phyloP scores from a whole-genome alignment of 2,329 filamentous ascomycete species.

The Rhinocladiella mackenziei region DNA sequence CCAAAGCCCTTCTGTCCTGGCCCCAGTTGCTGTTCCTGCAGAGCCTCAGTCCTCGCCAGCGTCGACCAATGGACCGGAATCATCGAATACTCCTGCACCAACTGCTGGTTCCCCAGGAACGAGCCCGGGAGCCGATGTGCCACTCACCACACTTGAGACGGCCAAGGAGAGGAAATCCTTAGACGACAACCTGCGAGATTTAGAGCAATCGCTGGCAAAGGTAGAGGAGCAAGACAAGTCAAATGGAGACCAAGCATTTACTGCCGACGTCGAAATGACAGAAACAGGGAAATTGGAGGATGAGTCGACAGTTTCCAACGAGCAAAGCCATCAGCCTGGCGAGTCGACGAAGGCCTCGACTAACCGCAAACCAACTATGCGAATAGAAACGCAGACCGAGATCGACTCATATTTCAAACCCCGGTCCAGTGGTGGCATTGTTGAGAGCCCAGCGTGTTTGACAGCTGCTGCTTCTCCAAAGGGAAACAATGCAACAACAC shows the following conservation, averaged over 20 bases:
- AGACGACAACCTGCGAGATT: conserved; percentile 12
- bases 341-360: neutral
- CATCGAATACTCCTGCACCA: conserved; percentile 66
- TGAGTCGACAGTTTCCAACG: neutral
- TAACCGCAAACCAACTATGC: conserved; percentile 20
- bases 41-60: conserved; percentile 48
- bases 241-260: neutral
- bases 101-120: conserved; percentile 68
- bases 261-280: conserved; percentile 17
- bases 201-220: conserved; percentile 1
- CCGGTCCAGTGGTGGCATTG: conserved; percentile 14
- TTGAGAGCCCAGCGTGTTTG: conserved; percentile 26
- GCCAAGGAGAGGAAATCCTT: conserved; percentile 13
- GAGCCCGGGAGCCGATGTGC: conserved; percentile 63
- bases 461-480: conserved; percentile 26
- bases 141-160: conserved; percentile 3
- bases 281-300: neutral
- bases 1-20: conserved; percentile 12
- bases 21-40: conserved; percentile 7
- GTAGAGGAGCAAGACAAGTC: neutral
- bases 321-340: conserved; percentile 1
- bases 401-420: conserved; percentile 23
- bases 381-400: conserved; percentile 25
- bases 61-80: conserved; percentile 66
- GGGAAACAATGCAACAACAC: conserved; percentile 30